Evolutionary conservation across 305 asterid species (phyloP).

Genomic region (Fraxinus platypoda): DNA sequence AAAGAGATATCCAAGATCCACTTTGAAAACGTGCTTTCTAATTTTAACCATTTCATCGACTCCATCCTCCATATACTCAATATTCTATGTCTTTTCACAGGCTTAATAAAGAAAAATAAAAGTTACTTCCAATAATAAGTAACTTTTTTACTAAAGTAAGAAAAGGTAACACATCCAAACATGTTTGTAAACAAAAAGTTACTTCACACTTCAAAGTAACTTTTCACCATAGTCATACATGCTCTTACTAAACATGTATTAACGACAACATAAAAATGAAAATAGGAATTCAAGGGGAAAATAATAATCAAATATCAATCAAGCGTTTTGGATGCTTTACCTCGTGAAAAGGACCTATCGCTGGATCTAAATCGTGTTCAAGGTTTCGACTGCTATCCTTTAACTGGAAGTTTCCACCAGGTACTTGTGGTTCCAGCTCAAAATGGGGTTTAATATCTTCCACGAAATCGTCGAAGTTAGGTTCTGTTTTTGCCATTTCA

Average conservation of each 20-base stretch:
- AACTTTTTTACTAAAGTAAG: background rate
- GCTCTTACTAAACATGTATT: background rate
- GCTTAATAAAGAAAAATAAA: no score
- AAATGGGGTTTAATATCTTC: conserved; percentile 36
- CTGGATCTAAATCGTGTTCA: conserved; percentile 34
- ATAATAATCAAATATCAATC: background rate
- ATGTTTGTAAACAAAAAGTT: background rate
- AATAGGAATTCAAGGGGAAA: background rate
- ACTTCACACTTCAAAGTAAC: background rate
- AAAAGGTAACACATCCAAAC: background rate
- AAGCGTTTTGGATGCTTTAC: conserved; percentile 26
- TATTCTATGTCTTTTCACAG: background rate
- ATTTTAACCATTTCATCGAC: background rate
- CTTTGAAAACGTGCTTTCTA: background rate
- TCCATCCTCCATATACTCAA: background rate
- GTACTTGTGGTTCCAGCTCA: conserved; percentile 34
- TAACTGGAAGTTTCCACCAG: conserved; percentile 30
- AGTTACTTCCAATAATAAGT: background rate
- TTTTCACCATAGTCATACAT: background rate
- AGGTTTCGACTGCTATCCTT: conserved; percentile 29
- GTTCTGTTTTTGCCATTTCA: conserved; percentile 66
- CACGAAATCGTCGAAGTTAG: conserved; percentile 46
- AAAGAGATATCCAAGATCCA: background rate
- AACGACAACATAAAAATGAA: background rate
- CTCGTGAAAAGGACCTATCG: conserved; percentile 46